Evolutionary conservation across 441 rosid genomes (phyloP).

Genomic region (Euphorbia schlechtendalii): DNA sequence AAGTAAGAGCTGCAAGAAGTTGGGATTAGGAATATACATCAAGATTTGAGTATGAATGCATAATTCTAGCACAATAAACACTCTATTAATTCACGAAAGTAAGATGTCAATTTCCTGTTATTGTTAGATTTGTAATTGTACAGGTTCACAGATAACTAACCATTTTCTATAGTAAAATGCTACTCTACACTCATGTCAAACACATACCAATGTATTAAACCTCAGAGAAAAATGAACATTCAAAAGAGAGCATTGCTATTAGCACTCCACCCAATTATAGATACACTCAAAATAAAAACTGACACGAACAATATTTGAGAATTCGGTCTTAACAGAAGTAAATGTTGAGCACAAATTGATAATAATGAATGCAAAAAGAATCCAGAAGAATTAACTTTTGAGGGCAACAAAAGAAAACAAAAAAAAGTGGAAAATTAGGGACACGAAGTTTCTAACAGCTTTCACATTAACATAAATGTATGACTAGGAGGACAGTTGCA

Average conservation of each 20-base stretch:
- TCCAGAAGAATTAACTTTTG: not conserved
- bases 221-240: not conserved
- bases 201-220: not conserved
- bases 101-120: not conserved
- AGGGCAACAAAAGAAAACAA: not conserved
- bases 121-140: not conserved
- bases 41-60: not conserved
- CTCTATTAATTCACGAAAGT: not conserved
- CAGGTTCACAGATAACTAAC: not conserved
- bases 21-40: not conserved
- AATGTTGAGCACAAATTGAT: not conserved
- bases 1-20: constrained; percentile 58
- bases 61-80: not conserved
- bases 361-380: not conserved
- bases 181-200: not conserved
- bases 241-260: not conserved
- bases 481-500: not conserved
- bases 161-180: not conserved
- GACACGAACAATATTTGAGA: not conserved
- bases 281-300: not conserved
- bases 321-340: not conserved
- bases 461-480: not conserved
- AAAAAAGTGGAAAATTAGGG: not conserved
- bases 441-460: not conserved
- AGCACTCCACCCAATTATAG: not conserved